These are phyloP conservation scores for Termitomyces sp. DNA, from an alignment of 768 basidiomycete genomes.

Conservation along the genomic window DNA sequence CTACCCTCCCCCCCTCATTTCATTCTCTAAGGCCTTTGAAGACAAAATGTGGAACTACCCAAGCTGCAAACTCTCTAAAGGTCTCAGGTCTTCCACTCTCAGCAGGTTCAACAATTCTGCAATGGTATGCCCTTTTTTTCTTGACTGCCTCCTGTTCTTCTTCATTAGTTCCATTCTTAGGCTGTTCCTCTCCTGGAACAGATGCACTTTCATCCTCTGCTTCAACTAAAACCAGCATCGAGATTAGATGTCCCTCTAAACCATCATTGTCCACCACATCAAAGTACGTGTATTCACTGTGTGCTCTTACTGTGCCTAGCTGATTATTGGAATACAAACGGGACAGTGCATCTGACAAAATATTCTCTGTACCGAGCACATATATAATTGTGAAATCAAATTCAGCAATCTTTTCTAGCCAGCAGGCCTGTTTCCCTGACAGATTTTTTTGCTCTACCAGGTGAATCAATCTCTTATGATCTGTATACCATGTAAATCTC, in stretches of 20 bases:
- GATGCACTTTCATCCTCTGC: no score
- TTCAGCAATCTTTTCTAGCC: constrained; percentile 9
- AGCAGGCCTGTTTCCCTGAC: constrained; percentile 3
- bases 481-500: neutral
- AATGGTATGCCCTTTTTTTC: neutral
- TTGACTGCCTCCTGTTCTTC: no score
- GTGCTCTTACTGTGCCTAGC: constrained; percentile 10
- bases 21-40: no score
- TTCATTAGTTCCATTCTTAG: no score
- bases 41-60: no score
- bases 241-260: no score
- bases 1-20: no score
- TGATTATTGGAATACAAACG: constrained; percentile 14
- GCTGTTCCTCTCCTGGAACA: no score
- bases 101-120: neutral
- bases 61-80: no score
- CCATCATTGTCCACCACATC: no score
- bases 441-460: constrained; percentile 1
- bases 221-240: no score
- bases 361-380: constrained; percentile 14
- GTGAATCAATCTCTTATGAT: neutral
- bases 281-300: constrained; percentile 12
- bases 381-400: constrained; percentile 15
- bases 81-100: no score
- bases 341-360: constrained; percentile 29